phyloP scores from a whole-genome alignment of 1,139 yeast species.

The Pichia sp. region DNA sequence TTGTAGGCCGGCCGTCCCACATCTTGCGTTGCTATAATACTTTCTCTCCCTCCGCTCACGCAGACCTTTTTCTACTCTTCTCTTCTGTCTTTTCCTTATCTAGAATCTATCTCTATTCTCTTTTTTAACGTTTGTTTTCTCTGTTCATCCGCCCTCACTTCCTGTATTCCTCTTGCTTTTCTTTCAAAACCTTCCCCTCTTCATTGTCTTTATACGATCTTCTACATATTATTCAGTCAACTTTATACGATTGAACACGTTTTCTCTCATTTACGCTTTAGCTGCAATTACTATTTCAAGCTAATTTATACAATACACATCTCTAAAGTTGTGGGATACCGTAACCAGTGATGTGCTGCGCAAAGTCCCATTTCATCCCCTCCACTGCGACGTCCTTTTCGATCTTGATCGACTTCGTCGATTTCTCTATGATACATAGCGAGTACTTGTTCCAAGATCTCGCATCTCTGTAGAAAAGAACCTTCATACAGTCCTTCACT shows the following conservation, averaged over 20 bases:
- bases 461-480: constrained; percentile 93
- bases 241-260: too few relatives aligned
- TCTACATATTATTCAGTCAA: too few relatives aligned
- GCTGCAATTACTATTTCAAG: not conserved
- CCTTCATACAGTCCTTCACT: constrained; percentile 86
- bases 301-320: not conserved
- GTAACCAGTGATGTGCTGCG: constrained; percentile 82
- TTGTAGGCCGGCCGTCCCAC: constrained; percentile 14
- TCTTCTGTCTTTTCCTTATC: not conserved
- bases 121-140: too few relatives aligned
- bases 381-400: constrained; percentile 65
- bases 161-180: too few relatives aligned
- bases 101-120: too few relatives aligned
- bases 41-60: not conserved
- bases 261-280: too few relatives aligned
- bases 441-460: constrained; percentile 85
- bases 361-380: constrained; percentile 89
- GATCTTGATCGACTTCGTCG: constrained; percentile 54
- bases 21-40: too few relatives aligned
- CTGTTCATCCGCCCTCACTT: too few relatives aligned
- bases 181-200: too few relatives aligned
- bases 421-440: constrained; percentile 66
- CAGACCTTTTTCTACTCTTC: not conserved
- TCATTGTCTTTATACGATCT: too few relatives aligned
- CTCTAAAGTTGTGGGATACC: constrained; percentile 43